Base-by-base conservation (phyloP, 148 eudicot species). In the Persicaria tinctoria region DNA sequence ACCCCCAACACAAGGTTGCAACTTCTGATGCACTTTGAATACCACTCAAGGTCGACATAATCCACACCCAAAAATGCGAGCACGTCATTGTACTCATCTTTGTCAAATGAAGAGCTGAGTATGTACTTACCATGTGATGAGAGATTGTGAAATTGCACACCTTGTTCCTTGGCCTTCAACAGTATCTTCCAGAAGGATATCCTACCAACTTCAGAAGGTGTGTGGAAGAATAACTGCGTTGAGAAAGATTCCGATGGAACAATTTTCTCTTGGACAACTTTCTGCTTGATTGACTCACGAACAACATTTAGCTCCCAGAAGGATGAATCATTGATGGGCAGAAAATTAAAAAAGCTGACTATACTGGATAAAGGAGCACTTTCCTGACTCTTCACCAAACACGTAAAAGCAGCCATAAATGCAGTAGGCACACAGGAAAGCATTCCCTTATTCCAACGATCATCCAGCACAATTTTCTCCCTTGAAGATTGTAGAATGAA, bases 41-140 rank as follows among this genome's bases (percentile, higher is more conserved):
- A 89, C 97, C 97, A 91, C 44, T 81, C 90, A 46, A 49, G 41
- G 20, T 76, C 85, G 27, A 89, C 87, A 44, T 54, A 56, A 46
- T 72, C 7, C 45, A 91, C 81, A n/a, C 79, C 90, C 72, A 91
- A 80, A 79, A 89, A 91, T 0, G 75, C n/a, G 56, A 89, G 82
- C n/a, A 79, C 55, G 1, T 75, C 74, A 75, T 83, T 54, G 70
- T 88, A 90, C 75, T 80, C 75, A n/a, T 70, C 73, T 4, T 0
- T 17, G 78, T 90, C 96, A 20, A 90, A 87, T 18, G 86, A 83
- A 77, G 81, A 82, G 70, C 80, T 76, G 46, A 90, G 55, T 20
- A 87, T 79, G 66, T 80, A 83, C 73, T 75, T 84, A 69, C 96
- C 96, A 13, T 87, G 88, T 54, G 90, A 86, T 17, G 89, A 86